Evolutionary conservation across 805 yeast species (phyloP).

Genomic region (Kuraishia molischiana): DNA sequence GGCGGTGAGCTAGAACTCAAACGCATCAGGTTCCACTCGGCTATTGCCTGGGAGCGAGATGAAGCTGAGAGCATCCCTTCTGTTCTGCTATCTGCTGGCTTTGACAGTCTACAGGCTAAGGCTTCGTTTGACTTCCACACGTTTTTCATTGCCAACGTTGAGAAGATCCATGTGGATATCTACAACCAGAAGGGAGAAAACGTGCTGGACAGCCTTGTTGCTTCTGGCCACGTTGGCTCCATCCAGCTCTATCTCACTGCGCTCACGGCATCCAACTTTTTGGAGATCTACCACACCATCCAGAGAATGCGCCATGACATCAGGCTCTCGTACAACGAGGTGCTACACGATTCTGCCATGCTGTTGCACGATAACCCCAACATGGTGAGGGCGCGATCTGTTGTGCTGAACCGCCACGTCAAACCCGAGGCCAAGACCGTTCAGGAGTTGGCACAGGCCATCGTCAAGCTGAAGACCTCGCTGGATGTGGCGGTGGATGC

Average conservation of each 20-base stretch:
- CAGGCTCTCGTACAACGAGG: slow-evolving; percentile 63
- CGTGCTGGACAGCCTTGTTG: slow-evolving; percentile 52
- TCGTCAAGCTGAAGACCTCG: slow-evolving; percentile 50
- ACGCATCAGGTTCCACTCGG: slow-evolving; percentile 46
- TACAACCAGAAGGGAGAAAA: slow-evolving; percentile 54
- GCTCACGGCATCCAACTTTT: slow-evolving; percentile 71
- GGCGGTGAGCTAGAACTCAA: slow-evolving; percentile 55
- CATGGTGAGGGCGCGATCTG: background rate
- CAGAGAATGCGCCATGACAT: slow-evolving; percentile 67
- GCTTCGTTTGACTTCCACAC: slow-evolving; percentile 79
- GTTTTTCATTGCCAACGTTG: slow-evolving; percentile 54
- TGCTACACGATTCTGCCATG: slow-evolving; percentile 47
- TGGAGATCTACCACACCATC: slow-evolving; percentile 68
- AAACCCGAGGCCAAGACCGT: background rate
- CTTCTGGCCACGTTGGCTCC: slow-evolving; percentile 35
- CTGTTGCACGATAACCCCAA: slow-evolving; percentile 1
- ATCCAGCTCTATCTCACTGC: slow-evolving; percentile 67
- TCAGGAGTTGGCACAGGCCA: slow-evolving; percentile 5
- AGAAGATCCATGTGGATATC: slow-evolving; percentile 39
- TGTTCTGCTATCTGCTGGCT: slow-evolving; percentile 48
- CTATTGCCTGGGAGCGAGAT: slow-evolving; percentile 56
- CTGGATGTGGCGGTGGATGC: slow-evolving; percentile 52
- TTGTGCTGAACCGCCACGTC: background rate
- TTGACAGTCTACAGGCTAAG: slow-evolving; percentile 47
- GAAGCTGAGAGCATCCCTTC: slow-evolving; percentile 49